phyloP scores from a whole-genome alignment of 139 green algal genomes.

The Auxenochlorella protothecoides region DNA sequence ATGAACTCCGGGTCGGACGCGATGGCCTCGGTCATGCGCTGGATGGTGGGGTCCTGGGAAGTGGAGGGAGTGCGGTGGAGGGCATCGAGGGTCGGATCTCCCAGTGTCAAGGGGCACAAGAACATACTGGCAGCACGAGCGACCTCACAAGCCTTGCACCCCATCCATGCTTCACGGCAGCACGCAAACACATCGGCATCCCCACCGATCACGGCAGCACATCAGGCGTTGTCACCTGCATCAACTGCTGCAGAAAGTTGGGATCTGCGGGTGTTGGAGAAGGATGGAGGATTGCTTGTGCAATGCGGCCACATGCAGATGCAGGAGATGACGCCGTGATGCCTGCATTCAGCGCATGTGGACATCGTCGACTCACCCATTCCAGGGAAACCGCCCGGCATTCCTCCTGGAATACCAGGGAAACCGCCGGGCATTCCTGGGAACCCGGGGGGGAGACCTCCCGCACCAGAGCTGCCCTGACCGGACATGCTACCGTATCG shows the following conservation, averaged over 20 bases:
- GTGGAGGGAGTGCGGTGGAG: neutral
- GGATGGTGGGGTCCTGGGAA: slow-evolving; percentile 30
- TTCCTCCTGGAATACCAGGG: neutral
- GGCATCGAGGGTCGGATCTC: neutral
- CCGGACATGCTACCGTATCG: no score
- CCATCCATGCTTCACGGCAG: slow-evolving; percentile 1
- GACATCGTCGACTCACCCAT: slow-evolving; percentile 3
- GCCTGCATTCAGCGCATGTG: no score
- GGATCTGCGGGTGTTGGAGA: no score
- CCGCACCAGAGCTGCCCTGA: no score
- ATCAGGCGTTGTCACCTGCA: slow-evolving; percentile 4
- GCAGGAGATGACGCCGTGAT: no score
- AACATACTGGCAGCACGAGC: neutral
- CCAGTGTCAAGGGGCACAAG: neutral
- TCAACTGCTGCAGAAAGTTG: slow-evolving; percentile 10
- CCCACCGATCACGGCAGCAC: neutral
- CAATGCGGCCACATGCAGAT: no score
- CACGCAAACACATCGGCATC: neutral
- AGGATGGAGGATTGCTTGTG: no score
- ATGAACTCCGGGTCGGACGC: slow-evolving; percentile 26
- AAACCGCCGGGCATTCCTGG: slow-evolving; percentile 3
- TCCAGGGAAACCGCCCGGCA: slow-evolving; percentile 3
- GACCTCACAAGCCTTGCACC: neutral
- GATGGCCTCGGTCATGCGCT: slow-evolving; percentile 33
- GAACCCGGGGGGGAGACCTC: neutral